Percentiles rank a stretch among this genome's conserved stretches.
Conservation (phyloP, 106 monocot genomes). For the Apostasia shenzhenica region DNA sequence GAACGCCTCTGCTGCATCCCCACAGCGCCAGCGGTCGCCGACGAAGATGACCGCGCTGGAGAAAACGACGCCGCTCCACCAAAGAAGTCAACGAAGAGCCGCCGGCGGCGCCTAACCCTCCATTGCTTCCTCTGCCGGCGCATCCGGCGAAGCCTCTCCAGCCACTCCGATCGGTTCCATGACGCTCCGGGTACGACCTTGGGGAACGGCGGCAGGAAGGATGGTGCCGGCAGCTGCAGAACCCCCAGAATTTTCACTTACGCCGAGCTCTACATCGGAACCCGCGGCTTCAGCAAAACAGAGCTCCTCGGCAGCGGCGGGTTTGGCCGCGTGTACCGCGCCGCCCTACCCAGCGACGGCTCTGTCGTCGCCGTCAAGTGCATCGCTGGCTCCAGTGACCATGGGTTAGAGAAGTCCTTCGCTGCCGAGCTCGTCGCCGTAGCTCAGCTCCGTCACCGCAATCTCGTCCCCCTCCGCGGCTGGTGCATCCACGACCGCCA, state of each 20-base stretch:
- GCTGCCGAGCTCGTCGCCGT: constrained; percentile 81
- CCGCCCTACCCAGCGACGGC: not conserved
- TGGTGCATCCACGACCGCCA: constrained; percentile 74
- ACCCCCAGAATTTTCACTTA: constrained; percentile 72
- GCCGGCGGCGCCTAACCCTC: constrained; percentile 12
- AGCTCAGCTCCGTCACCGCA: constrained; percentile 95
- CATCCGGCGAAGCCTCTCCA: not conserved
- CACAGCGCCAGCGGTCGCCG: constrained; percentile 15
- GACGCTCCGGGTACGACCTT: constrained; percentile 47
- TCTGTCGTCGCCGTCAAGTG: constrained; percentile 70
- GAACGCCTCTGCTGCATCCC: constrained; percentile 30
- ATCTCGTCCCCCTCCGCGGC: constrained; percentile 77
- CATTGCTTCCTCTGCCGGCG: constrained; percentile 17
- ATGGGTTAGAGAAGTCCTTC: constrained; percentile 61
- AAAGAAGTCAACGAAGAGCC: not conserved
- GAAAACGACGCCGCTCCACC: constrained; percentile 1
- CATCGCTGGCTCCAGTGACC: constrained; percentile 26
- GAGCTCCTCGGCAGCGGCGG: constrained; percentile 81
- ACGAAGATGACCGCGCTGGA: constrained; percentile 6
- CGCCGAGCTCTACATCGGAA: constrained; percentile 86
- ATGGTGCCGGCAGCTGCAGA: constrained; percentile 6
- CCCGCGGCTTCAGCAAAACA: constrained; percentile 60
- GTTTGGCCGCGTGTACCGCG: constrained; percentile 68
- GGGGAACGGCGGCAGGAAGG: not conserved
- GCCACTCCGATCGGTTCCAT: constrained; percentile 24